Percentiles rank a stretch among this genome's conserved stretches.
Conservation (phyloP, 768 basidiomycete genomes). For the Pleurotus cornucopiae region DNA sequence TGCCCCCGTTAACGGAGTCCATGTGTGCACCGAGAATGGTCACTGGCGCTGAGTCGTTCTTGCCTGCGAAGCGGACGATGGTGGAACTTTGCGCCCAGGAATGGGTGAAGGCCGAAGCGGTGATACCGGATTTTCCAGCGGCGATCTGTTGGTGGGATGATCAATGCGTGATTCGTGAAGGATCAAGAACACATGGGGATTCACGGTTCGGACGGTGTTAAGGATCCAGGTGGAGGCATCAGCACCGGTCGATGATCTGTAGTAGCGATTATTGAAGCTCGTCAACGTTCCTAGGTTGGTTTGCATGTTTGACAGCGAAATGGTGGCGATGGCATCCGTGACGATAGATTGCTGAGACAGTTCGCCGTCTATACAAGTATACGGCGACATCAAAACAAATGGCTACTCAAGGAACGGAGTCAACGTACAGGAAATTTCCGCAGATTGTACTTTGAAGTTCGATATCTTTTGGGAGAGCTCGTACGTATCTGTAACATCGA, state of each 20-base stretch:
- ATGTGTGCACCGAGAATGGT: conserved; percentile 38
- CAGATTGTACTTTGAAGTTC: neutral
- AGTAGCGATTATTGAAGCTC: conserved; percentile 30
- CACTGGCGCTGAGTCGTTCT: conserved; percentile 19
- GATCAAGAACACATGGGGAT: neutral
- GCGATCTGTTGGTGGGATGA: neutral
- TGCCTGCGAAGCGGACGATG: conserved; percentile 32
- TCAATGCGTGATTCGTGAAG: no score
- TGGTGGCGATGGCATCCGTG: conserved; percentile 15
- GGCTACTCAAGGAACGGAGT: neutral
- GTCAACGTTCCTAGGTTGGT: conserved; percentile 25
- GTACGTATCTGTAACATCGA: conserved; percentile 30
- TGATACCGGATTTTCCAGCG: conserved; percentile 22
- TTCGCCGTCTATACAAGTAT: conserved; percentile 15
- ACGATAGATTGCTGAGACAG: conserved; percentile 21
- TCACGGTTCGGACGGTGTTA: conserved; percentile 19
- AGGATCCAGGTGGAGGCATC: conserved; percentile 28
- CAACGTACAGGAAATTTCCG: neutral
- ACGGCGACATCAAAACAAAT: neutral
- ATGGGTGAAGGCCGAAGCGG: conserved; percentile 25
- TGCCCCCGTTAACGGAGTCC: conserved; percentile 36
- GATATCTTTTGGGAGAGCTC: conserved; percentile 14
- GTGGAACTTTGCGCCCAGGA: conserved; percentile 30
- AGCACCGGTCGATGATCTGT: conserved; percentile 24
- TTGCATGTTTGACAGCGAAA: conserved; percentile 24